Evolutionary conservation across 345 rosid species (phyloP), one percentile per base, ranked within the genome.

Genomic region (Gossypium rotundifolium): DNA sequence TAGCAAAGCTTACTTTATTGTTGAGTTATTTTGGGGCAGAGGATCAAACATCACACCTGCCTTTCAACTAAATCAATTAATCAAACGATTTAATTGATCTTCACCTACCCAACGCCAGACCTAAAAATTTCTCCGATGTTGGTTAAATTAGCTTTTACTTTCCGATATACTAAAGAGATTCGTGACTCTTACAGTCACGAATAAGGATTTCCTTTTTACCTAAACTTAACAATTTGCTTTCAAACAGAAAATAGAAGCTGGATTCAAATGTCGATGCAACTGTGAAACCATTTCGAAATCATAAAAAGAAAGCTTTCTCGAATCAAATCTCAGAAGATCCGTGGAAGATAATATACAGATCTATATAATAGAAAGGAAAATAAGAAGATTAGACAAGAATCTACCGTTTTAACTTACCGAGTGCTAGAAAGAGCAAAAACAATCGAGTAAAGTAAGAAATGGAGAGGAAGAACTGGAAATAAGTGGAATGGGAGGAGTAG

Each of bases 401-500:
- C 11, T 65, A 44, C 51, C 16, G 29, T 44, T 65, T 45, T 11
- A 65, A 4, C 70, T 11, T 18, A 65, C 23, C 29, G 1, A 18
- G 52, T 42, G 25, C 8, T 38, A 1, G 23, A 18, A 42, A 0
- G 3, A 64, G 3, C 51, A 64, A 42, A 42, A 38, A 17, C 13
- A 16, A 38, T 8, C 23, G 10, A 13, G 16, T 12, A 22, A 65
- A 65, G 71, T 12, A 66, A 7, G 71, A 13, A 66, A 23, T 22
- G 71, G 33, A 66, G 71, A 66, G 71, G 18, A 46, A 66, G 71
- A 22, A 46, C 11, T 46, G 71, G 40, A 66, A 66, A 46, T 45
- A 13, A 66, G 54, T 22, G 71, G 71, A 46, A 66, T 66, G 71
- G 71, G 71, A 23, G 71, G 71, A 66, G 71, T 66, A n/a, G 71